Base-by-base conservation (phyloP, 164 flowering plant species). In the Echeveria elegans region DNA sequence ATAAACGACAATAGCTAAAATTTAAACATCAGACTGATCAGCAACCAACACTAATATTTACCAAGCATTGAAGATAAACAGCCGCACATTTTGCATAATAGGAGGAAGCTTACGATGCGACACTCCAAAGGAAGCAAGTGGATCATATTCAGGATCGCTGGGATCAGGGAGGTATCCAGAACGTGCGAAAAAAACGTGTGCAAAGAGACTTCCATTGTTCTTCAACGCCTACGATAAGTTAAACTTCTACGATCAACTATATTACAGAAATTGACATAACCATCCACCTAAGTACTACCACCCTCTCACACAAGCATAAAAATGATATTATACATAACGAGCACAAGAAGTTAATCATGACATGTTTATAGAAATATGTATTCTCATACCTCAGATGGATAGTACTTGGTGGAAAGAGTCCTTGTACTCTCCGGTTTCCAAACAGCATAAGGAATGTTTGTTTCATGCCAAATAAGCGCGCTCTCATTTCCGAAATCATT, bases 141-240 rank as follows among this genome's bases (percentile, higher is more conserved):
- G 90, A 65, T 83, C 83, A 68, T 86, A 94, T 75, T 88, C 96
- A 23, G 97, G 96, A 74, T 94, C 96, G 71, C n/a, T 89, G n/a
- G 96, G 99, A 71, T 94, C 96, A 29, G 89, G 79, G 43, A 92
- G 77, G 74, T 77, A 94, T 34, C 99, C 99, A 71, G 97, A 89
- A 19, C 89, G 88, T 2, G 97, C 91, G 80, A 94, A 91, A 83
- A 80, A 94, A 37, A 86, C 87, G 76, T 94, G 97, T 37, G 96
- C 97, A 75, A 78, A 91, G 2, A 94, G 83, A 72, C 80, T 86
- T 21, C 96, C 99, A 77, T 94, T 94, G 71, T 87, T 74, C 82
- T 86, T 88, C 75, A 91, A 70, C 26, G 82, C 85, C 99, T 94
- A 76, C 23, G 76, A 71, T 37, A 63, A 72, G 18, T 37, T 1